Conservation (phyloP, 78 protist species). For the Isochrysis galbana region DNA sequence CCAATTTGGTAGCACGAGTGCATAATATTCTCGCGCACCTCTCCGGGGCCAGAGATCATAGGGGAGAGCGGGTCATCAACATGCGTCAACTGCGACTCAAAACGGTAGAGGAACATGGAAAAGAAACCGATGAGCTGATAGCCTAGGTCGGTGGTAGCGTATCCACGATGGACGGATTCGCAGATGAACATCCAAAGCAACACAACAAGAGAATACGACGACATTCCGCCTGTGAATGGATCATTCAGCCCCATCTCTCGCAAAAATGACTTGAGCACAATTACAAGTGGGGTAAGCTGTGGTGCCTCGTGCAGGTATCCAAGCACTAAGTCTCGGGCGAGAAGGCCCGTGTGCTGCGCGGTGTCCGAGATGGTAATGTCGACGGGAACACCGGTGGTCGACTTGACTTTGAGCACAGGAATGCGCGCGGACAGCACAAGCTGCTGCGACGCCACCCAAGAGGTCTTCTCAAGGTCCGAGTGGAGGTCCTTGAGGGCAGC, state of each 20-base stretch:
- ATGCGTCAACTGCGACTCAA: neutral
- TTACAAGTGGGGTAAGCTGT: neutral
- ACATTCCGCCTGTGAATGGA: neutral
- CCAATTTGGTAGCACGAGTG: constrained; percentile 19
- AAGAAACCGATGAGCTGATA: neutral
- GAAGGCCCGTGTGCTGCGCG: neutral
- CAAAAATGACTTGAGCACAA: neutral
- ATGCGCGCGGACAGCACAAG: neutral
- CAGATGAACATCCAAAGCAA: neutral
- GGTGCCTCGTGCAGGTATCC: neutral
- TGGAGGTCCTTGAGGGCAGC: neutral
- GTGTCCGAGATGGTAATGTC: constrained; percentile 17
- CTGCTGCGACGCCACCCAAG: neutral
- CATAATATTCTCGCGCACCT: neutral
- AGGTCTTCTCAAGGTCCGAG: neutral
- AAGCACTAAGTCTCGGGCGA: neutral
- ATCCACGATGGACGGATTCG: neutral
- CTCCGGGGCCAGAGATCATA: neutral
- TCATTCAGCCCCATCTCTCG: neutral
- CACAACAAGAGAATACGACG: neutral
- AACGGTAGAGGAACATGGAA: neutral
- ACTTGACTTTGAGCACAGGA: constrained; percentile 1
- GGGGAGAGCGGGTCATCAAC: constrained; percentile 20
- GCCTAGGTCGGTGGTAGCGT: neutral
- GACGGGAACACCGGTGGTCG: neutral